Conservation (phyloP, 176 grass and related monocot species). For the Tillandsia leiboldiana region DNA sequence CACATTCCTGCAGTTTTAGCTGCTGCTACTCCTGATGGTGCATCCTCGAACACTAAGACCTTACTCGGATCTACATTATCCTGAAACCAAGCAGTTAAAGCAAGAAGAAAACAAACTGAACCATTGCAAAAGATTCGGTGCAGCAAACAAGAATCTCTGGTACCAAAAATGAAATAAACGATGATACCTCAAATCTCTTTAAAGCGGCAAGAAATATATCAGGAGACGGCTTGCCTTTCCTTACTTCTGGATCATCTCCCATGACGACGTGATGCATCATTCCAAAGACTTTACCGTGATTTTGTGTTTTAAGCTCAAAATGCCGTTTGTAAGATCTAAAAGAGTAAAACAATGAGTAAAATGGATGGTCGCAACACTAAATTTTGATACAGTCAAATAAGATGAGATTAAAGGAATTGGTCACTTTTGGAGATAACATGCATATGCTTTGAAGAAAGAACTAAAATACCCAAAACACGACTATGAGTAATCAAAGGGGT, state of each 20-base stretch:
- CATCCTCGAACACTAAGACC: constrained; percentile 89
- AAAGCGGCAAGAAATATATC: constrained; percentile 86
- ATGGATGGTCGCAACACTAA: not conserved
- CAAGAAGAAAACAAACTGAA: constrained; percentile 13
- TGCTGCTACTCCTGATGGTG: constrained; percentile 77
- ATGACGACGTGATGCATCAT: constrained; percentile 84
- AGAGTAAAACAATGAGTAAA: constrained; percentile 2
- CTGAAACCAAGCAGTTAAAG: constrained; percentile 13
- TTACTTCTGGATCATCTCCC: constrained; percentile 86
- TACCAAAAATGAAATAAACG: not conserved
- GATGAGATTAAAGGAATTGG: no score
- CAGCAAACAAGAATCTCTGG: not conserved
- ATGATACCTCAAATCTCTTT: constrained; percentile 61
- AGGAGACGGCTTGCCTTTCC: constrained; percentile 81
- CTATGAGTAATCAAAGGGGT: no score
- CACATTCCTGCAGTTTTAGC: constrained; percentile 90
- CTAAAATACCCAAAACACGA: no score
- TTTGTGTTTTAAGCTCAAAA: constrained; percentile 81
- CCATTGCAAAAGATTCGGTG: constrained; percentile 2
- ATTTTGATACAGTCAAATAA: no score
- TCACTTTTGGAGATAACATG: no score
- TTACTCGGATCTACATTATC: constrained; percentile 49
- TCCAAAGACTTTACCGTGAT: constrained; percentile 68
- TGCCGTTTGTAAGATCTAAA: constrained; percentile 73
- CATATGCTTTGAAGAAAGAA: no score